Evolutionary conservation across 2,329 filamentous ascomycete species (phyloP).

Genomic region (Sporothrix pseudoabietina): DNA sequence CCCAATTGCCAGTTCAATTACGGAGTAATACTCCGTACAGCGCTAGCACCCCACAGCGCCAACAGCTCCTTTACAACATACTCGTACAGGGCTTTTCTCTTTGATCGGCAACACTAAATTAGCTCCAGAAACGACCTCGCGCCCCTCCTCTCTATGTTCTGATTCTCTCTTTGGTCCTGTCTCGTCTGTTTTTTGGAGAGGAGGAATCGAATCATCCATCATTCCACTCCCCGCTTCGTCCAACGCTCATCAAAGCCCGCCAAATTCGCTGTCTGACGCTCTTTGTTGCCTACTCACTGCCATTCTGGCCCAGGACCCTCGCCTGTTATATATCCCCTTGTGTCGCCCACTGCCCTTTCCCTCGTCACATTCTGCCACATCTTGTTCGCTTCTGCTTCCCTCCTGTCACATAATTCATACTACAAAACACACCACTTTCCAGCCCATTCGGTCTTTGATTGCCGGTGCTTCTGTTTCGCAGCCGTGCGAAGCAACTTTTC

Average conservation of each 20-base stretch:
- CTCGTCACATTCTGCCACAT: conserved; percentile 16
- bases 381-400: neutral
- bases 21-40: neutral
- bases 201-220: conserved; percentile 27
- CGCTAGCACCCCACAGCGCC: conserved; percentile 21
- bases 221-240: conserved; percentile 23
- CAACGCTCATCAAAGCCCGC: neutral
- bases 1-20: conserved; percentile 14
- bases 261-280: neutral
- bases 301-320: neutral
- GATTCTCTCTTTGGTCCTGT: neutral
- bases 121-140: conserved; percentile 16
- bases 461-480: neutral
- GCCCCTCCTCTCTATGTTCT: neutral
- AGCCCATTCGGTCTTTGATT: conserved; percentile 5
- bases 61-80: conserved; percentile 11
- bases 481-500: neutral
- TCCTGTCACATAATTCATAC: conserved; percentile 19
- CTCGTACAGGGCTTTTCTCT: neutral
- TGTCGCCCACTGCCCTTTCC: conserved; percentile 12
- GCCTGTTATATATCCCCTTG: conserved; percentile 10
- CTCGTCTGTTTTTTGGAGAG: neutral
- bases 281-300: conserved; percentile 15
- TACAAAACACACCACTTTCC: conserved; percentile 17
- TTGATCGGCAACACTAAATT: conserved; percentile 30